A percentile compares a stretch with the other conserved stretches of the same genome.
Conservation (phyloP, 1,139 yeast genomes). For the Kazachstania sp. region DNA sequence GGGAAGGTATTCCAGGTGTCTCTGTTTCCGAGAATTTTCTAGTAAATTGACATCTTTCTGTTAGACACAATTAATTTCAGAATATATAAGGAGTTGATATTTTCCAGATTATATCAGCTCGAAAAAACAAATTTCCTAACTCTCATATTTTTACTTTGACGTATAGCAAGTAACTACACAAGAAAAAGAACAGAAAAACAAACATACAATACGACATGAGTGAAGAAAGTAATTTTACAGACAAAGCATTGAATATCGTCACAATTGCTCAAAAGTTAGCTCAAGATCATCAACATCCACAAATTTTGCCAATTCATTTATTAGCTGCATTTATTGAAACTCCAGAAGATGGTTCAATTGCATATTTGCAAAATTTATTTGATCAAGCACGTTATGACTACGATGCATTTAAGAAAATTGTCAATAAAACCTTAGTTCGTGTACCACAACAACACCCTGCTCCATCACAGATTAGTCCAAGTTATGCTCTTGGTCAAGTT, state of each 20-base stretch:
- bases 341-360: constrained; percentile 51
- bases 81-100: no score
- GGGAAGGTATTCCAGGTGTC: no score
- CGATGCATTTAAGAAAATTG: constrained; percentile 66
- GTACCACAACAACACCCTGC: constrained; percentile 86
- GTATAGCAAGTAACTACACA: not conserved
- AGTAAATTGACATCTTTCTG: no score
- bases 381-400: constrained; percentile 89
- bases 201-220: constrained; percentile 23
- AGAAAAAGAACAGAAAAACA: not conserved
- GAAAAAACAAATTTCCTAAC: no score
- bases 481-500: constrained; percentile 63
- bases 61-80: no score
- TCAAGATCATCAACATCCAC: constrained; percentile 73
- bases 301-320: constrained; percentile 76
- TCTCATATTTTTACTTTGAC: no score
- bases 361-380: constrained; percentile 71
- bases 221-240: constrained; percentile 77
- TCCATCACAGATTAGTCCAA: constrained; percentile 63
- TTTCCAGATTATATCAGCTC: no score
- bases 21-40: no score
- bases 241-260: constrained; percentile 77
- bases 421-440: constrained; percentile 73
- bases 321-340: constrained; percentile 87
- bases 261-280: constrained; percentile 77